Base-by-base conservation (phyloP, 208 protist species). In the Leishmania mexicana region DNA sequence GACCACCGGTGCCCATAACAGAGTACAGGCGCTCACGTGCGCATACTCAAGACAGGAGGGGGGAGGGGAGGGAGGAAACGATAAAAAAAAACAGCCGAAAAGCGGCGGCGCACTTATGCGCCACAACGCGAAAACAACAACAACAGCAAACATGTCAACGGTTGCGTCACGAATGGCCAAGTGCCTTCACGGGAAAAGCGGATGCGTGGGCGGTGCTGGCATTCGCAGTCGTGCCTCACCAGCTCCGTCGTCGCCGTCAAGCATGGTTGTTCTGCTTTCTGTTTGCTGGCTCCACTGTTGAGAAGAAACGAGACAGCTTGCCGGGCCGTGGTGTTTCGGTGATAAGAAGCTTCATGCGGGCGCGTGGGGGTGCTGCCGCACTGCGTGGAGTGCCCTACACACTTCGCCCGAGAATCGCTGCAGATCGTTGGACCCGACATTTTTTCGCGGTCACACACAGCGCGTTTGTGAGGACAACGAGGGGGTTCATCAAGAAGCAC, bases 391-490 rank as follows among this genome's bases (percentile, higher is more conserved):
- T 8, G 75, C 68, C 42, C 65, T 24, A 15, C 72, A 53, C 6
- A 83, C 28, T 3, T 75, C 49, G 0, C 19, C 60, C 40, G 84
- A 60, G 57, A 87, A 73, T 0, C 35, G 10, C 15, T 45, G 19
- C 8, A 70, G 45, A 19, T 62, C 4, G 21, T 7, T 19, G 28
- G 53, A 0, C 64, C 71, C 80, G 24, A 82, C 76, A 40, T 77
- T 79, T 82, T 35, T 94, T 96, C n/a, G 92, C 53, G 0, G 82
- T 93, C 11, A 88, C 70, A 4, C 81, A 80, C 40, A 87, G 85
- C 58, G 58, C 31, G 1, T 86, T 89, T 3, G 80, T 82, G 24
- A 38, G 57, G 1, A 74, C 28, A 53, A 94, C 75, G 51, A 89
- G 64, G 11, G 90, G 65, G 60, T 93, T 88, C 49, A 92, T 31